These are phyloP conservation scores for Boletus smithii DNA, from an alignment of 1,284 basidiomycete species.

Conservation along the genomic window DNA sequence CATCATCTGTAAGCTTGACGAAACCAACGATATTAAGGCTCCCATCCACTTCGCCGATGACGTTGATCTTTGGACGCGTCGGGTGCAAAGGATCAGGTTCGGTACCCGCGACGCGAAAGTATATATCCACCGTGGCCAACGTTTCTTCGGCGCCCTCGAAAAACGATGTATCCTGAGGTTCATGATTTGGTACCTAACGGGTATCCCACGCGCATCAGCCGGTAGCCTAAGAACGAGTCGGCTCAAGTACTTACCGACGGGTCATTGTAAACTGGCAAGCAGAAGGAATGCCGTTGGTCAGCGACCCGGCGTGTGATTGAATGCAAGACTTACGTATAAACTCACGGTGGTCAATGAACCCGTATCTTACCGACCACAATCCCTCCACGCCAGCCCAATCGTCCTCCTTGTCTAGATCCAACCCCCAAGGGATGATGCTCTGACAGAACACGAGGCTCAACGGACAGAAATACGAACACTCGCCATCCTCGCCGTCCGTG, in stretches of 20 bases:
- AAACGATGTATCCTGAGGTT: slow-evolving; percentile 41
- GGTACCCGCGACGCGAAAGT: slow-evolving; percentile 42
- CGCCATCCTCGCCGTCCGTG: slow-evolving; percentile 29
- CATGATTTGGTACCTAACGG: slow-evolving; percentile 29
- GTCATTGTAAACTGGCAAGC: slow-evolving; percentile 46
- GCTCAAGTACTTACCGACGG: slow-evolving; percentile 35
- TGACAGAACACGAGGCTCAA: slow-evolving; percentile 56
- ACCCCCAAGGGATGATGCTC: slow-evolving; percentile 40
- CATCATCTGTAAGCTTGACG: slow-evolving; percentile 55
- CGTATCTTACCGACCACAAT: slow-evolving; percentile 58
- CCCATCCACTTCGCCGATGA: slow-evolving; percentile 49
- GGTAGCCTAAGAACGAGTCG: not conserved
- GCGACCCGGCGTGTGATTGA: not conserved
- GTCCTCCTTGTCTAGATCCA: slow-evolving; percentile 36
- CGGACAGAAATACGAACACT: slow-evolving; percentile 40
- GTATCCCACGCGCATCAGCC: slow-evolving; percentile 1
- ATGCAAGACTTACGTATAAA: slow-evolving; percentile 45
- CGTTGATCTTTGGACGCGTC: slow-evolving; percentile 50
- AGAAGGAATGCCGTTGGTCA: slow-evolving; percentile 9
- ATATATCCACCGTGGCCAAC: slow-evolving; percentile 47
- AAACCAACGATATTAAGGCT: slow-evolving; percentile 48
- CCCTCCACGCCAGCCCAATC: slow-evolving; percentile 69
- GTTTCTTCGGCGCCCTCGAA: slow-evolving; percentile 53
- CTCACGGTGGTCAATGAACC: slow-evolving; percentile 65
- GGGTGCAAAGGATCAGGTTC: slow-evolving; percentile 48